Percentiles rank a stretch among this genome's conserved stretches.
phyloP scores from a whole-genome alignment of 2,329 filamentous ascomycete genomes.

The Microdochium bolleyi region DNA sequence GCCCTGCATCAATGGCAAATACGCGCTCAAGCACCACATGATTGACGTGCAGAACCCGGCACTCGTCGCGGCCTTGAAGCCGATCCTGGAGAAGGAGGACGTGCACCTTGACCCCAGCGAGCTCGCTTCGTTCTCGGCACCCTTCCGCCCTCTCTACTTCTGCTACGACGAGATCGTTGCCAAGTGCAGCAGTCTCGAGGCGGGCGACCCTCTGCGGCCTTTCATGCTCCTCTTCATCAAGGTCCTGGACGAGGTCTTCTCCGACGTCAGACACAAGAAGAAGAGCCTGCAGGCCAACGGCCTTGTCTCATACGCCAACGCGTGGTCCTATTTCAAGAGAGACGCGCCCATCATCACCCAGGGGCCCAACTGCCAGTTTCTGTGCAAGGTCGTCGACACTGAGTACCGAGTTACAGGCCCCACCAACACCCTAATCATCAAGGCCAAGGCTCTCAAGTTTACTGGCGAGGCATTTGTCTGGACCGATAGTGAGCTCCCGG shows the following conservation, averaged over 20 bases:
- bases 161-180: constrained; percentile 31
- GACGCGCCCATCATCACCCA: constrained; percentile 26
- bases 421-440: constrained; percentile 14
- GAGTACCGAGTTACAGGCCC: constrained; percentile 13
- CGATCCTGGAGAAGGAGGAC: constrained; percentile 32
- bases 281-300: constrained; percentile 24
- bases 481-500: constrained; percentile 21
- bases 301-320: constrained; percentile 30
- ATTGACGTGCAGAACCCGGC: constrained; percentile 33
- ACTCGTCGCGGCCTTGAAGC: constrained; percentile 31
- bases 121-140: constrained; percentile 24
- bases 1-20: constrained; percentile 27
- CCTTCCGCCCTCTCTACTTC: constrained; percentile 35
- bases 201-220: constrained; percentile 19
- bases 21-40: constrained; percentile 28
- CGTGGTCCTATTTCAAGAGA: constrained; percentile 36
- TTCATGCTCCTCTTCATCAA: constrained; percentile 31
- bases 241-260: constrained; percentile 34
- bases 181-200: constrained; percentile 16
- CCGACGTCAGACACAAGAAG: constrained; percentile 25
- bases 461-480: constrained; percentile 32
- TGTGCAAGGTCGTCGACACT: constrained; percentile 28
- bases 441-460: constrained; percentile 26
- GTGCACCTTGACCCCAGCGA: constrained; percentile 27
- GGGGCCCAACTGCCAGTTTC: constrained; percentile 21